phyloP scores from a whole-genome alignment of 2,329 filamentous ascomycete genomes.

The Teratosphaeria epicoccoides region DNA sequence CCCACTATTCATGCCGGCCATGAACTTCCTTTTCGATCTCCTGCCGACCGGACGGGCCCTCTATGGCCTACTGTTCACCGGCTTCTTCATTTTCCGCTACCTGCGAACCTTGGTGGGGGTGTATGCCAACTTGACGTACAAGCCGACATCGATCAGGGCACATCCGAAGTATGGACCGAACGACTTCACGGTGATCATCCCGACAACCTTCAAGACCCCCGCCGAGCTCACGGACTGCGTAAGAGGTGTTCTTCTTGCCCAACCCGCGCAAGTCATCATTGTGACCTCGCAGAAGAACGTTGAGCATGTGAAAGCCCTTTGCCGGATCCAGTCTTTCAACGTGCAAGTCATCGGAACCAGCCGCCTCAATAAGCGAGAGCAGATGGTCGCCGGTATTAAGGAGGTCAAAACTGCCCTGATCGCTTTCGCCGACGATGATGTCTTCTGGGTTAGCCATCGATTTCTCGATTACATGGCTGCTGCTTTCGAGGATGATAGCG shows the following conservation, averaged over 20 bases:
- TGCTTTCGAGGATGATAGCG: slow-evolving; percentile 33
- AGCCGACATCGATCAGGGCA: slow-evolving; percentile 15
- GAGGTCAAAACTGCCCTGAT: slow-evolving; percentile 19
- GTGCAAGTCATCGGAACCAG: slow-evolving; percentile 24
- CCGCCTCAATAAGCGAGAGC: slow-evolving; percentile 25
- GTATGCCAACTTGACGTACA: slow-evolving; percentile 18
- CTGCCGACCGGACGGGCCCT: not conserved
- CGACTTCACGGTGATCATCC: slow-evolving; percentile 25
- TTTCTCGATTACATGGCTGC: slow-evolving; percentile 25
- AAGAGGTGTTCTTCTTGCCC: slow-evolving; percentile 13
- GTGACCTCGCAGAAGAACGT: slow-evolving; percentile 20
- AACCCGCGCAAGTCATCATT: slow-evolving; percentile 18
- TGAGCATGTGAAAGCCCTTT: slow-evolving; percentile 9
- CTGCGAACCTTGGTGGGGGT: slow-evolving; percentile 17
- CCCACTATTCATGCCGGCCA: not conserved
- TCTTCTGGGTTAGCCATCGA: slow-evolving; percentile 21
- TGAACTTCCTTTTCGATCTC: not conserved
- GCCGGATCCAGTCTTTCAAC: slow-evolving; percentile 6
- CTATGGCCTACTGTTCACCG: not conserved
- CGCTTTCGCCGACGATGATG: slow-evolving; percentile 28
- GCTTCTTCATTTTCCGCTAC: slow-evolving; percentile 9
- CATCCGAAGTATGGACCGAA: slow-evolving; percentile 17
- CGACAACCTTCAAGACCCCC: slow-evolving; percentile 25
- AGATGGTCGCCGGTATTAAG: slow-evolving; percentile 24
- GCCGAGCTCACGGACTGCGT: slow-evolving; percentile 22